A percentile compares a stretch with the other conserved stretches of the same genome.
phyloP scores from a whole-genome alignment of 1,284 basidiomycete species.

The Tilletia indica region DNA sequence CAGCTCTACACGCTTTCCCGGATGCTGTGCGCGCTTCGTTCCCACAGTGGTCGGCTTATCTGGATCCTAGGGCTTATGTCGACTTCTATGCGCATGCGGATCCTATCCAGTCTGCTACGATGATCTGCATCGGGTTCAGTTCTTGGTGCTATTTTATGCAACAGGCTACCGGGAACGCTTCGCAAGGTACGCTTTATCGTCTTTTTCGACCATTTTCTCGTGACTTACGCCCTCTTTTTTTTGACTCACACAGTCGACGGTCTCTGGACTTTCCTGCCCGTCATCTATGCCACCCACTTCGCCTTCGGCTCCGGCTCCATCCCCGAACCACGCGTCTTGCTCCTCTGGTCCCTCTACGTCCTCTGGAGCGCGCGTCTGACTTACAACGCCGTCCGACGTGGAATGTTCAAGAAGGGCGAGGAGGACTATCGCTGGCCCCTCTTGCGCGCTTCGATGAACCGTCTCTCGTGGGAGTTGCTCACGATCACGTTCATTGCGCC shows the following conservation, averaged over 20 bases:
- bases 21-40: constrained; percentile 30
- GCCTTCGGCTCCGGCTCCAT: constrained; percentile 42
- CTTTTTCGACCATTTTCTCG: neutral
- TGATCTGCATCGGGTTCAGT: constrained; percentile 39
- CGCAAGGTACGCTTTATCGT: constrained; percentile 24
- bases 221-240: neutral
- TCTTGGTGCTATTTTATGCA: constrained; percentile 44
- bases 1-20: constrained; percentile 32
- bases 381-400: constrained; percentile 80
- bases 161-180: constrained; percentile 48
- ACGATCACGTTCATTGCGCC: constrained; percentile 79
- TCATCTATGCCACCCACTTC: constrained; percentile 49
- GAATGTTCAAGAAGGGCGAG: constrained; percentile 71
- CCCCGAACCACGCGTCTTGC: constrained; percentile 53
- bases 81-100: constrained; percentile 39
- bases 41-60: constrained; percentile 14
- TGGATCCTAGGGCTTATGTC: constrained; percentile 29
- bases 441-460: constrained; percentile 68
- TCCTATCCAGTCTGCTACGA: constrained; percentile 41
- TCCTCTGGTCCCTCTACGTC: constrained; percentile 54
- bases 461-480: constrained; percentile 72
- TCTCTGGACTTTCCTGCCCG: constrained; percentile 49
- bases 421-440: constrained; percentile 91
- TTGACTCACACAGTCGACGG: constrained; percentile 34
- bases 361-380: constrained; percentile 64